These are phyloP conservation scores for Scutellaria baicalensis DNA, from an alignment of 257 asterid genomes.

Conservation along the genomic window DNA sequence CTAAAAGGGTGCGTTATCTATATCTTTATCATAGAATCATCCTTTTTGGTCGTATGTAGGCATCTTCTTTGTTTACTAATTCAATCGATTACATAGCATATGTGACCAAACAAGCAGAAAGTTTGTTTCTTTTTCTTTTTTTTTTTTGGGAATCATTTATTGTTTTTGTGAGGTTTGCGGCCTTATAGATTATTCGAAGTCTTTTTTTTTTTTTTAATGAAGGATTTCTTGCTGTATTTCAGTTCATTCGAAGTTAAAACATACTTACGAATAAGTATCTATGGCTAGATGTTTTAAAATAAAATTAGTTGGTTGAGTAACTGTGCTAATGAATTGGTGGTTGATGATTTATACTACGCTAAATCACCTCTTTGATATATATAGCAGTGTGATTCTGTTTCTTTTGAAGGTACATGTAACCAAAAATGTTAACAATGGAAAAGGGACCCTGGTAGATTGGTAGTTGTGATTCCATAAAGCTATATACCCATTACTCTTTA, in stretches of 20 bases:
- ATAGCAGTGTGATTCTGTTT: neutral
- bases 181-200: neutral
- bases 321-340: neutral
- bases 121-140: neutral
- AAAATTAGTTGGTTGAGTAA: neutral
- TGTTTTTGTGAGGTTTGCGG: slow-evolving; percentile 6
- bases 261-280: neutral
- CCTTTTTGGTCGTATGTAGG: neutral
- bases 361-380: neutral
- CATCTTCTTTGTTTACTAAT: neutral
- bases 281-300: neutral
- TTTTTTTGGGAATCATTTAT: neutral
- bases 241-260: neutral
- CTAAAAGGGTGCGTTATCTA: neutral
- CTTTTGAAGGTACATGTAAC: no score
- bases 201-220: neutral
- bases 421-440: neutral
- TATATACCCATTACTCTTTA: neutral
- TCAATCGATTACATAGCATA: neutral
- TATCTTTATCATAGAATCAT: neutral
- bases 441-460: neutral
- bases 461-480: neutral
- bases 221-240: neutral
- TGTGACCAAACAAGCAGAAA: neutral
- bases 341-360: neutral